Percentiles rank a stretch among this genome's conserved stretches.
Conservation (phyloP, 139 green algal species). For the Monoraphidium neglectum region DNA sequence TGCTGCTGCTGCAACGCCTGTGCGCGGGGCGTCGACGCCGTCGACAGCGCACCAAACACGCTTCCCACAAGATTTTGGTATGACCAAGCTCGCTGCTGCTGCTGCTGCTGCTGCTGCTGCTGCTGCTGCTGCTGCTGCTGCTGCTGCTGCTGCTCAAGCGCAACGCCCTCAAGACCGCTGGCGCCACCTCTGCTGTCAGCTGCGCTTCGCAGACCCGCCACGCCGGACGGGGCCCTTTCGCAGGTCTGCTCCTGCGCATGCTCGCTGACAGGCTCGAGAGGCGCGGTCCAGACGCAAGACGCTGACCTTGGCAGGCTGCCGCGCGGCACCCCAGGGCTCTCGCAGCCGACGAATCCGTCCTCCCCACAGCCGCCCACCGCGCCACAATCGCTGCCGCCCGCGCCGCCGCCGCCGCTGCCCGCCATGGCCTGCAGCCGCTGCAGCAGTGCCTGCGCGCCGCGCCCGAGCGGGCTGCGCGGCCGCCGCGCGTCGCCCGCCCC, state of each 20-base stretch:
- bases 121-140: conserved; percentile 4
- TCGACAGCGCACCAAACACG: neutral
- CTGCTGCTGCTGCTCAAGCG: conserved; percentile 8
- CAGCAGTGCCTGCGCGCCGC: conserved; percentile 8
- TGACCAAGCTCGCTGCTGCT: neutral
- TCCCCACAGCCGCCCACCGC: neutral
- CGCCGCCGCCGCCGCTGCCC: neutral
- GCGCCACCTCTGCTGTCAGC: no score
- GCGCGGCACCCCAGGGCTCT: no score
- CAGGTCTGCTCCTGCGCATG: no score
- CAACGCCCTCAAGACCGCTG: no score
- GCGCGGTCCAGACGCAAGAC: no score
- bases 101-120: conserved; percentile 3
- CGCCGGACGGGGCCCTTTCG: no score
- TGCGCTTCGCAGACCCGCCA: no score
- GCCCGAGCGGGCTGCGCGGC: neutral
- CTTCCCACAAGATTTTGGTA: neutral
- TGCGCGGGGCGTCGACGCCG: no score
- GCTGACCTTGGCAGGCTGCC: no score
- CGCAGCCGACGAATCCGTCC: no score
- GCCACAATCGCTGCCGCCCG: neutral
- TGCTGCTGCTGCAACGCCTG: neutral
- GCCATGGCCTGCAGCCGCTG: conserved; percentile 1
- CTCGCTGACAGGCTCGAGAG: no score
- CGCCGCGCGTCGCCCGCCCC: neutral